A percentile compares a stretch with the other conserved stretches of the same genome.
Evolutionary conservation across 2,329 filamentous ascomycete genomes (phyloP).

Genomic region (Nigrospora osmanthi): DNA sequence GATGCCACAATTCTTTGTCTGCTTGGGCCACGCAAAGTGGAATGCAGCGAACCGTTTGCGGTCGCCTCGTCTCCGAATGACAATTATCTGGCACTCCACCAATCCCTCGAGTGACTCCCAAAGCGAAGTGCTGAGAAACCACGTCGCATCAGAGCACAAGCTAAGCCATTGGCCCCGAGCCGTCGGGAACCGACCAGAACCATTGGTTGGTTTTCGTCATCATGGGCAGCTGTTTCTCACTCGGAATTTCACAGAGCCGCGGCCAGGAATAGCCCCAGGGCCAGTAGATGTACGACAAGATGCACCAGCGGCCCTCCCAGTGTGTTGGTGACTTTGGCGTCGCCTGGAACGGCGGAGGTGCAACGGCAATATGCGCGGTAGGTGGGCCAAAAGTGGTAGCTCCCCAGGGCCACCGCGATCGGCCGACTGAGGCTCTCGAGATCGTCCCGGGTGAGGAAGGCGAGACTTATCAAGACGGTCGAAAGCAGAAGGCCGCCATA

Average conservation of each 20-base stretch:
- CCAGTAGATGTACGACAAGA: constrained; percentile 30
- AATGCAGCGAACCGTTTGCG: too few relatives aligned
- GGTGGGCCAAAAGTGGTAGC: constrained; percentile 41
- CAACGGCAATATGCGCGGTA: constrained; percentile 32
- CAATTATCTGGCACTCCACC: too few relatives aligned
- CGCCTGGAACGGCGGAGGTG: constrained; percentile 7
- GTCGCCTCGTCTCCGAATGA: too few relatives aligned
- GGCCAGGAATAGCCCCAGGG: constrained; percentile 26
- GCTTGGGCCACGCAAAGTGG: too few relatives aligned
- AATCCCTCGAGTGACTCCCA: too few relatives aligned
- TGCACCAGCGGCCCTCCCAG: constrained; percentile 40
- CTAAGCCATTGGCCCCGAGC: too few relatives aligned
- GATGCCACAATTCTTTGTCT: too few relatives aligned
- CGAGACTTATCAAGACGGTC: constrained; percentile 33
- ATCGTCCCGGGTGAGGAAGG: constrained; percentile 20
- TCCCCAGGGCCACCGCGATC: constrained; percentile 31
- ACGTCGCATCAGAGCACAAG: too few relatives aligned
- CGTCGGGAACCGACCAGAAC: too few relatives aligned
- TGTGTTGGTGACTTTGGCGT: constrained; percentile 11
- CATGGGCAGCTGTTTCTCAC: too few relatives aligned
- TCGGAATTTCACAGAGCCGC: neutral
- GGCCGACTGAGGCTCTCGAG: constrained; percentile 23
- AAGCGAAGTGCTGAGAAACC: too few relatives aligned
- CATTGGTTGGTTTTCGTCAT: too few relatives aligned
- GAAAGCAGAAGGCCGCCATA: constrained; percentile 39